Evolutionary conservation across 371 early-diverging fungal genomes (phyloP).

Genomic region (Neoconidiobolus thromboides): DNA sequence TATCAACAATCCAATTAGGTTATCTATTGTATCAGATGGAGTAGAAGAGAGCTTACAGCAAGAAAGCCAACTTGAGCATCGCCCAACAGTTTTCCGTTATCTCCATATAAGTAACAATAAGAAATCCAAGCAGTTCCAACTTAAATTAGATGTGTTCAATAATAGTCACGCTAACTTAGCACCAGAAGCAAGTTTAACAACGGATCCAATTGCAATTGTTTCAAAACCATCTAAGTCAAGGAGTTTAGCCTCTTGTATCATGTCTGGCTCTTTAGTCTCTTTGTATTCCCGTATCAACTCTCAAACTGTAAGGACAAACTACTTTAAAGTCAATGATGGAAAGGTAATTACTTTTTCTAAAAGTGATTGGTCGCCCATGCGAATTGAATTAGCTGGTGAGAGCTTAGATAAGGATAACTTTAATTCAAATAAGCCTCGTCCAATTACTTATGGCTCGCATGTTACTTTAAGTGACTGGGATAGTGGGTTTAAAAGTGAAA

Average conservation of each 20-base stretch:
- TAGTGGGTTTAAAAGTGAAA: no score
- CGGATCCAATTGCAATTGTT: slow-evolving; percentile 52
- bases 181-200: slow-evolving; percentile 35
- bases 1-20: background rate
- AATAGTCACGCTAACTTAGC: background rate
- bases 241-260: slow-evolving; percentile 56
- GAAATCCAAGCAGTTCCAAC: background rate
- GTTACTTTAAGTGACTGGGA: no score
- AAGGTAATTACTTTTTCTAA: no score
- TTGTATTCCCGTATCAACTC: slow-evolving; percentile 28
- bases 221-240: slow-evolving; percentile 67
- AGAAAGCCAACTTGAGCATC: background rate
- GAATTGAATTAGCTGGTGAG: no score
- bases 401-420: no score
- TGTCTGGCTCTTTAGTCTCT: slow-evolving; percentile 25
- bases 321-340: slow-evolving; percentile 34
- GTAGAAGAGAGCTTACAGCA: no score
- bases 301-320: slow-evolving; percentile 69
- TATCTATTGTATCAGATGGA: background rate
- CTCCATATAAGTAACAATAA: background rate
- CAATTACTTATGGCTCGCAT: no score
- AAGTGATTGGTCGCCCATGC: no score
- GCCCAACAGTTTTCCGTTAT: background rate
- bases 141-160: background rate
- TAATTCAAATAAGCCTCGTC: no score